phyloP scores from a whole-genome alignment of 805 yeast species.

The Starmera dryadoides region DNA sequence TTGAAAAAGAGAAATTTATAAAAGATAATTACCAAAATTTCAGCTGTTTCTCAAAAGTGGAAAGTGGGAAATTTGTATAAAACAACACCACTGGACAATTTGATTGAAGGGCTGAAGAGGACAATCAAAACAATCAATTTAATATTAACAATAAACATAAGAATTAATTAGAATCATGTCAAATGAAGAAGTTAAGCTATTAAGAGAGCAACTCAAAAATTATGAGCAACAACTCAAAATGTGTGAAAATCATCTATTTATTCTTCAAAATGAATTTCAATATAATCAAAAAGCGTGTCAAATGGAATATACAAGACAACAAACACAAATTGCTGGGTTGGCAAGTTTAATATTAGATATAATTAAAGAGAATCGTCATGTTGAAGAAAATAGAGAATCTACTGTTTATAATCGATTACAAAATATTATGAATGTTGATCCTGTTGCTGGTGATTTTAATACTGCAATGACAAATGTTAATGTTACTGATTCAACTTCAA shows the following conservation, averaged over 20 bases:
- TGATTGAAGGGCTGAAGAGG: too few species aligned
- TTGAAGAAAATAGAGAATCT: conserved; percentile 16
- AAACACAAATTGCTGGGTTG: conserved; percentile 15
- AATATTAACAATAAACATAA: too few species aligned
- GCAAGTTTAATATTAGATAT: conserved; percentile 17
- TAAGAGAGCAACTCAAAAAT: conserved; percentile 18
- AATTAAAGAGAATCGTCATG: conserved; percentile 18
- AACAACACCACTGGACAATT: too few species aligned
- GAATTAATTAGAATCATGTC: conserved; percentile 5
- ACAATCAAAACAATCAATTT: too few species aligned
- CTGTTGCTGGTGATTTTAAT: conserved; percentile 11
- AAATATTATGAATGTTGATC: conserved; percentile 13
- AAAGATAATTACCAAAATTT: too few species aligned
- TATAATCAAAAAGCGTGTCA: conserved; percentile 17
- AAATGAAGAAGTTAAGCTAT: conserved; percentile 14
- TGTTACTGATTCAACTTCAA: not conserved
- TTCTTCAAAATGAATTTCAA: conserved; percentile 17
- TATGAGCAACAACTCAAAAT: conserved; percentile 17
- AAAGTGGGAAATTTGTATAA: too few species aligned
- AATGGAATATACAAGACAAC: conserved; percentile 17
- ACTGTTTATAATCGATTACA: conserved; percentile 16
- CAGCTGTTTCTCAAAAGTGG: too few species aligned
- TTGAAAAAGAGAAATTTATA: too few species aligned
- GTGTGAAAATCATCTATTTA: conserved; percentile 16
- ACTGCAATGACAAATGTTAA: conserved; percentile 4